Evolutionary conservation across 768 basidiomycete genomes (phyloP), one percentile per base, ranked within the genome.

Genomic region (Punctularia strigosozonata): DNA sequence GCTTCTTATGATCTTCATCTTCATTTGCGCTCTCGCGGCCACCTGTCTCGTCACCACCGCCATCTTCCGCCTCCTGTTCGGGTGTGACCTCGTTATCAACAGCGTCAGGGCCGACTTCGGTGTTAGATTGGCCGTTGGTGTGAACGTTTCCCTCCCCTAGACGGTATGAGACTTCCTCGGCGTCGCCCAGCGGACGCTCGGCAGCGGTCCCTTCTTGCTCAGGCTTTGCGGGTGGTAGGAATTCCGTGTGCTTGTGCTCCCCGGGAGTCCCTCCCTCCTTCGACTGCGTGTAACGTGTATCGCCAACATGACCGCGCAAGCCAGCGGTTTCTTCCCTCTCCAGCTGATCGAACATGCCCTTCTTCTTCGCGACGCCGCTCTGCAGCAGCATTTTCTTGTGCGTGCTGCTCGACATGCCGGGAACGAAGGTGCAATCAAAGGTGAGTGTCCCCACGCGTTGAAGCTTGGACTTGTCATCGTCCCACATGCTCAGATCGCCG

Each of bases 1-100:
- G 53, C 17, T 49, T 44, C 40, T 58, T 61, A n/a, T 60, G 57
- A 25, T 53, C 50, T 3, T 40, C 44, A 25, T 38, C 49, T 24
- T 58, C 58, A 19, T 43, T 38, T 18, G 14, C 50, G 25, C 59
- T 55, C 15, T 44, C 46, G 4, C 48, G 53, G 30, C 47, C 44
- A 12, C 23, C 37, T 6, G 34, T 33, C 22, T 40, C 35, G 10
- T 31, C 31, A 10, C n/a, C 25, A 26, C 23, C 12, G 38, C 21
- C 42, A 17, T 30, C 36, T 1, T 36, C n/a, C 25, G 45, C 50
- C 5, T 48, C 48, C 19, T 53, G 52, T 19, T 53, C 45, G n/a
- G 31, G 22, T 4, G 31, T 24, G 18, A 43, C 46, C 21, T 46
- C 43, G 3, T 37, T 43, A n/a, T 33, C 37, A 8, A 44, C 43